These are phyloP conservation scores for Psilocybe azurescens DNA, from an alignment of 768 basidiomycete genomes.

Conservation along the genomic window DNA sequence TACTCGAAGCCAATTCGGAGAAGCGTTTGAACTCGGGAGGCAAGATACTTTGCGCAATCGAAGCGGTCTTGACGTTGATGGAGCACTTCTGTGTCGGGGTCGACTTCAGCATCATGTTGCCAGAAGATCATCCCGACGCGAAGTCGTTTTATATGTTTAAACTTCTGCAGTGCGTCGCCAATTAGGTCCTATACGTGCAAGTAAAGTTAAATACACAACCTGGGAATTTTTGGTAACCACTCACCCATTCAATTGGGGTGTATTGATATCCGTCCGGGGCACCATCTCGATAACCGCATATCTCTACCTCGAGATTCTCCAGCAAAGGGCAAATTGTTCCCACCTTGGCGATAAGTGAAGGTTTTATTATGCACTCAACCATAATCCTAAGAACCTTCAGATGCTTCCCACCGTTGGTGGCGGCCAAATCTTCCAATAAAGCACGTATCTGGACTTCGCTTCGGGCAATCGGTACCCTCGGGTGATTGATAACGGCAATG, in stretches of 20 bases:
- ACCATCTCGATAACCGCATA: slow-evolving; percentile 47
- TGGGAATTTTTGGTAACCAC: not conserved
- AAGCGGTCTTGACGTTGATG: slow-evolving; percentile 32
- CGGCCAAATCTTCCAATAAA: slow-evolving; percentile 35
- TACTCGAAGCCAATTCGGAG: slow-evolving; percentile 45
- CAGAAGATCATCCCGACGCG: slow-evolving; percentile 44
- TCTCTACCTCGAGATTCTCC: slow-evolving; percentile 46
- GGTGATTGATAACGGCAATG: slow-evolving; percentile 42
- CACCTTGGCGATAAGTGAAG: slow-evolving; percentile 36
- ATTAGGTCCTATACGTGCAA: no score
- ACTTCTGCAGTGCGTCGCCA: slow-evolving; percentile 34
- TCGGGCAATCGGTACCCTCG: slow-evolving; percentile 42
- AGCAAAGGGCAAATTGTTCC: slow-evolving; percentile 37
- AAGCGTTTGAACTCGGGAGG: slow-evolving; percentile 34
- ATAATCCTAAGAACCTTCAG: slow-evolving; percentile 41
- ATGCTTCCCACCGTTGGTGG: slow-evolving; percentile 17
- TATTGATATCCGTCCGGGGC: slow-evolving; percentile 20
- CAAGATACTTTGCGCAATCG: slow-evolving; percentile 42
- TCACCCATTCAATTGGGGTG: slow-evolving; percentile 43
- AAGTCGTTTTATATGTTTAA: slow-evolving; percentile 29
- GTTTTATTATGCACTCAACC: slow-evolving; percentile 44
- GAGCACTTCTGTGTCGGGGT: slow-evolving; percentile 32
- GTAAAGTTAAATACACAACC: no score
- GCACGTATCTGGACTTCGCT: slow-evolving; percentile 33
- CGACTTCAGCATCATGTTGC: slow-evolving; percentile 38